Conservation (phyloP, 257 asterid genomes). For the Rehmannia glutinosa region DNA sequence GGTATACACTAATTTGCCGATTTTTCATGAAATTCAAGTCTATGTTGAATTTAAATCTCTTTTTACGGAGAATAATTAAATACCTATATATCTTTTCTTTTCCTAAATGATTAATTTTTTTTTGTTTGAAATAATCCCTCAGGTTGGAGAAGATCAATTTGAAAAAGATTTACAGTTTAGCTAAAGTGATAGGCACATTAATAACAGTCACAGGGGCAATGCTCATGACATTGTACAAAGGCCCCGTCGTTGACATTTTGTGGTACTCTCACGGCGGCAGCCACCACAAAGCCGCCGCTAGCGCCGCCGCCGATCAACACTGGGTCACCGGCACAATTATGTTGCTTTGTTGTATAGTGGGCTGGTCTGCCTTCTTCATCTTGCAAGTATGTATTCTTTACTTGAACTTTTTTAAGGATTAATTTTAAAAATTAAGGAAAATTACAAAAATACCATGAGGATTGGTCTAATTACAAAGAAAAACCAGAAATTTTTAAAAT, state of each 20-base stretch:
- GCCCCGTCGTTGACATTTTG: slow-evolving; percentile 62
- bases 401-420: background rate
- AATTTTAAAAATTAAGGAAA: too few relatives aligned
- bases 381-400: slow-evolving; percentile 46
- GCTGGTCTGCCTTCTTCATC: slow-evolving; percentile 85
- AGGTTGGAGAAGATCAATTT: slow-evolving; percentile 75
- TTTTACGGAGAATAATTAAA: too few relatives aligned
- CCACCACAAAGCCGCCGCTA: slow-evolving; percentile 29
- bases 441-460: too few relatives aligned
- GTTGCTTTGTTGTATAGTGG: slow-evolving; percentile 54
- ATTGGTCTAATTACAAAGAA: too few relatives aligned
- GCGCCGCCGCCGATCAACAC: slow-evolving; percentile 35
- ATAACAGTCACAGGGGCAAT: slow-evolving; percentile 86
- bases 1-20: too few relatives aligned
- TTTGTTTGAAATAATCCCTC: background rate
- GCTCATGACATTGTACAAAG: slow-evolving; percentile 87
- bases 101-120: background rate
- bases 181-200: slow-evolving; percentile 74
- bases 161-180: slow-evolving; percentile 47
- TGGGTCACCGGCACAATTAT: slow-evolving; percentile 69
- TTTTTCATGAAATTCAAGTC: too few relatives aligned
- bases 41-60: too few relatives aligned
- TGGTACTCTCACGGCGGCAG: slow-evolving; percentile 38
- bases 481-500: too few relatives aligned
- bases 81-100: too few relatives aligned